Evolutionary conservation across 495 filamentous ascomycete species (phyloP), one percentile per base, ranked within the genome.

Genomic region (Podospora comata): DNA sequence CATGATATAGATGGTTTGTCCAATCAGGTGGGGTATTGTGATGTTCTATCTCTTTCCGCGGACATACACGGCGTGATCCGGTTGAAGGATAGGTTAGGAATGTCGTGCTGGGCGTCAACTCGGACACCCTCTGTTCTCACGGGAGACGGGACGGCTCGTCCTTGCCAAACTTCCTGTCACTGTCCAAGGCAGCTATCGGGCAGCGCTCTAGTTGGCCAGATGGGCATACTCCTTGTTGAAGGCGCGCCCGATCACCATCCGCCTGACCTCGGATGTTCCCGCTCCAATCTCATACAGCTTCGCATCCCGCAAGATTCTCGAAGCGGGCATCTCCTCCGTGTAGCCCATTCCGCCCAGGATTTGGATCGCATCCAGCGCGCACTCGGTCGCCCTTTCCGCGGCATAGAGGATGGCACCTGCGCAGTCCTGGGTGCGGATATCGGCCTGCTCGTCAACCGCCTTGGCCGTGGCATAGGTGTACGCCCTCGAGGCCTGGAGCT

Each of bases 201-300:
- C 23, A 58, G 55, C 6, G 23, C 18, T 18, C 23, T 73, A 75
- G 28, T 63, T 72, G 4, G 76, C 73, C 67, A 82, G 63, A 65
- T 82, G 79, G 54, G 85, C 86, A 80, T 88, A 97, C 78, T 96
- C 92, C 79, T 90, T 92, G 77, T 97, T 97, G 70, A 97, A 99
- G 0, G 91, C 91, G 68, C 95, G 85, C 30, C 96, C 95, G 75
- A 99, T 96, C 6, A 99, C 94, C 84, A 98, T 94, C 69, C 94
- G 86, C 70, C 95, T 81, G 28, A 99, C 88, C 83, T 99, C 95
- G 68, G 92, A 96, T 9, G 95, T 98, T 15, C 95, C 95, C 16
- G 95, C 95, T 1, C 95, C 95, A 79, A 99, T 98, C 82, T 98
- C 96, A 80, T 99, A 99, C 74, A 99, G 76, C 77, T 86, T 85